These are phyloP conservation scores for Lentinula raphanica DNA, from an alignment of 768 basidiomycete species.

Conservation along the genomic window DNA sequence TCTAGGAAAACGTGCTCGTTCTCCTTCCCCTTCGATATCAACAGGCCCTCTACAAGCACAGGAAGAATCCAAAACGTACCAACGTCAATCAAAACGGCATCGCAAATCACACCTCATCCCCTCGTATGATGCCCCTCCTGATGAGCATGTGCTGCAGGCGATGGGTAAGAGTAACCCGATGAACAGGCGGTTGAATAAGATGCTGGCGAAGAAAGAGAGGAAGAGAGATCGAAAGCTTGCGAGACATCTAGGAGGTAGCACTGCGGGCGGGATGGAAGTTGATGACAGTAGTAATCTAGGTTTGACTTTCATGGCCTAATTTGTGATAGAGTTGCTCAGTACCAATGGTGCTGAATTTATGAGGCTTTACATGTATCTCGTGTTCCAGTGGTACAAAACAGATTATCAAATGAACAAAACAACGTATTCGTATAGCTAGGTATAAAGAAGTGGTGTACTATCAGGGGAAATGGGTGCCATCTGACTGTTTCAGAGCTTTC, in stretches of 20 bases:
- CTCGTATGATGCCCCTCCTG: conserved; percentile 46
- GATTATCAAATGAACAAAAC: too few relatives aligned
- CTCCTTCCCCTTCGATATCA: conserved; percentile 20
- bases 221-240: conserved; percentile 57
- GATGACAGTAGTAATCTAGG: conserved; percentile 31
- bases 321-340: not conserved
- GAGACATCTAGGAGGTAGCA: conserved; percentile 23
- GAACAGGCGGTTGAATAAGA: conserved; percentile 54
- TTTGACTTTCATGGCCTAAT: conserved; percentile 43
- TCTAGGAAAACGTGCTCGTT: conserved; percentile 25
- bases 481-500: too few relatives aligned
- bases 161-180: conserved; percentile 58
- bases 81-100: conserved; percentile 51
- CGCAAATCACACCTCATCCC: conserved; percentile 52
- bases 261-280: conserved; percentile 37
- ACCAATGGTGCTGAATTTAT: too few relatives aligned
- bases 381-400: too few relatives aligned
- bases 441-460: too few relatives aligned
- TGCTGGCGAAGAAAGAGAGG: conserved; percentile 56
- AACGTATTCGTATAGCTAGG: too few relatives aligned
- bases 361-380: too few relatives aligned
- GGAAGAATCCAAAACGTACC: not conserved
- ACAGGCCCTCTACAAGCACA: conserved; percentile 6
- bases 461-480: too few relatives aligned
- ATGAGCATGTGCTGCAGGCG: conserved; percentile 36